Evolutionary conservation across 2,329 filamentous ascomycete genomes (phyloP).

Genomic region (Pyrenochaeta sp.): DNA sequence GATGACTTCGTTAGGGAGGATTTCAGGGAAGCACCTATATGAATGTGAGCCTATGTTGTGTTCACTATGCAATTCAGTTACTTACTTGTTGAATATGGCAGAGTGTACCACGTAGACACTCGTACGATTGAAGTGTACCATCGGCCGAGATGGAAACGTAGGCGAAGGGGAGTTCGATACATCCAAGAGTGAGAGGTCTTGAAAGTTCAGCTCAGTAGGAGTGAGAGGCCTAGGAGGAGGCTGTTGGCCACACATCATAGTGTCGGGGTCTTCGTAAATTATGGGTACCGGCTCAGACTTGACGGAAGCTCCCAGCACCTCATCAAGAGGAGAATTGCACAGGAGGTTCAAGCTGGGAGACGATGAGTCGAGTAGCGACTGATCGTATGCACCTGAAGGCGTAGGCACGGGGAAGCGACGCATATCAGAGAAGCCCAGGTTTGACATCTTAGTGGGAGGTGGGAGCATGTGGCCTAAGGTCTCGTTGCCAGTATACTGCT

Average conservation of each 20-base stretch:
- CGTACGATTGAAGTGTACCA: constrained; percentile 7
- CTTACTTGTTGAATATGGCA: constrained; percentile 16
- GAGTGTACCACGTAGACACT: constrained; percentile 12
- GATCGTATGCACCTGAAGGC: background rate
- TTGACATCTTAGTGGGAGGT: background rate
- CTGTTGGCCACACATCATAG: constrained; percentile 1
- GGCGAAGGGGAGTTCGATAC: background rate
- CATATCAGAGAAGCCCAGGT: background rate
- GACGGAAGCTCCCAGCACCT: background rate
- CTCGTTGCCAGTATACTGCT: background rate
- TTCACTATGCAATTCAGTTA: background rate
- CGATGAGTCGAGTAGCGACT: background rate
- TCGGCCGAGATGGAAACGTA: background rate
- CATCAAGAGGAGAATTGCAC: background rate
- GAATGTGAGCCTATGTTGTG: background rate
- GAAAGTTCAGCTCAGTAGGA: constrained; percentile 22
- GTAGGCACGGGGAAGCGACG: background rate
- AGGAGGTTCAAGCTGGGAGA: background rate
- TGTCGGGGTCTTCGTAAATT: constrained; percentile 11
- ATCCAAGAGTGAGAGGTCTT: constrained; percentile 20
- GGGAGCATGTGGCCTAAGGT: background rate
- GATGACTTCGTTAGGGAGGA: constrained; percentile 22
- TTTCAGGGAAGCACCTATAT: constrained; percentile 14
- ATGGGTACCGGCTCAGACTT: background rate
- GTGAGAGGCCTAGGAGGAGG: constrained; percentile 3